Evolutionary conservation across 805 yeast species (phyloP).

Genomic region (Zygosaccharomyces lentus): DNA sequence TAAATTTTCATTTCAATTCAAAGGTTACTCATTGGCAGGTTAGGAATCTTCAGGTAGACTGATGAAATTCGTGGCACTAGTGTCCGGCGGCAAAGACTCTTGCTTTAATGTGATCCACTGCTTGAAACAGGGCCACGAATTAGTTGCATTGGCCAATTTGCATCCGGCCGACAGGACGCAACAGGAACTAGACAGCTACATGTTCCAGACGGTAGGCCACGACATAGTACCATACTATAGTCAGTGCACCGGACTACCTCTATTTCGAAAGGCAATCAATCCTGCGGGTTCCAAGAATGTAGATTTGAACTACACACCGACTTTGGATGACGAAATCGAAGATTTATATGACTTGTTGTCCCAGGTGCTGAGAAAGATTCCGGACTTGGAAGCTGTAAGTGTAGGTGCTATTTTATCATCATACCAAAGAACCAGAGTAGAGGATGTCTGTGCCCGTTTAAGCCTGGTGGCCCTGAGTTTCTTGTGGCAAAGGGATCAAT

Average conservation of each 20-base stretch:
- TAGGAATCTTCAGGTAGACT: background rate
- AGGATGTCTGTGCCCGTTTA: constrained; percentile 75
- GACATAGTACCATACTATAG: constrained; percentile 62
- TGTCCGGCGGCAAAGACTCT: constrained; percentile 96
- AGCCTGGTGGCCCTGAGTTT: constrained; percentile 67
- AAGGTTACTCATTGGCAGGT: background rate
- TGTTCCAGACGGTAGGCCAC: constrained; percentile 98
- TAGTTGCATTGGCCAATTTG: constrained; percentile 80
- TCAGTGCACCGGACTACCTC: constrained; percentile 72
- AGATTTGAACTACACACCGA: constrained; percentile 61
- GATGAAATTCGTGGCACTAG: constrained; percentile 89
- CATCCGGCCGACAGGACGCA: constrained; percentile 50
- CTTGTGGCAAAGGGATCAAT: constrained; percentile 88
- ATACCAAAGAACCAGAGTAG: constrained; percentile 94
- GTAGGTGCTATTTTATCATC: constrained; percentile 95
- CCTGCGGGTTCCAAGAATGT: constrained; percentile 60
- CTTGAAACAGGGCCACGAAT: constrained; percentile 75
- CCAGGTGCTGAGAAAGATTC: constrained; percentile 48
- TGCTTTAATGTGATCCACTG: constrained; percentile 87
- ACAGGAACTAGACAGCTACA: constrained; percentile 85
- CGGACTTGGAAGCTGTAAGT: constrained; percentile 79
- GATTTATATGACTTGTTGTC: constrained; percentile 58
- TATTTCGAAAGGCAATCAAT: constrained; percentile 61
- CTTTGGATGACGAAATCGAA: constrained; percentile 81
- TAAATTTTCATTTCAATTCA: background rate